phyloP scores from a whole-genome alignment of 2,329 filamentous ascomycete genomes.

The Berkeleyomyces basicola region DNA sequence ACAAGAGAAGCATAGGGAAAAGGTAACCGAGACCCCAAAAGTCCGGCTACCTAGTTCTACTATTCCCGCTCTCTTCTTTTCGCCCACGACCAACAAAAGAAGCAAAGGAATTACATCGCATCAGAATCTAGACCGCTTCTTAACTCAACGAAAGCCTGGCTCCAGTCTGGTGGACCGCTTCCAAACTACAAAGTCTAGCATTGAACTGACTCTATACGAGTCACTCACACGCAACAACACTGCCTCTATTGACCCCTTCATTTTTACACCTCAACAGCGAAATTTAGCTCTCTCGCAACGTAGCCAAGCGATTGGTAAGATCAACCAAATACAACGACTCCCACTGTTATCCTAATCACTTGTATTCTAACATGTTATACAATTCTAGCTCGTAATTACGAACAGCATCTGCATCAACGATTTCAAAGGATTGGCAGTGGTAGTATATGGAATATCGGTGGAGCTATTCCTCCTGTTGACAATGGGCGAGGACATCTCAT shows the following conservation, averaged over 20 bases:
- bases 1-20: neutral
- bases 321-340: neutral
- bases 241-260: constrained; percentile 10
- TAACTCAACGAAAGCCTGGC: constrained; percentile 5
- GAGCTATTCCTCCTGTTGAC: constrained; percentile 27
- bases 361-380: neutral
- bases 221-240: neutral
- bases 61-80: constrained; percentile 2
- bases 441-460: constrained; percentile 12
- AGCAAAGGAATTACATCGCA: neutral
- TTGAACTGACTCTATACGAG: constrained; percentile 3
- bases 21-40: neutral
- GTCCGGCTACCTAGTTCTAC: neutral
- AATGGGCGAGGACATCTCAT: constrained; percentile 47
- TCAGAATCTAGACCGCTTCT: constrained; percentile 9
- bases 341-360: neutral
- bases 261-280: constrained; percentile 7
- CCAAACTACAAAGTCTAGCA: neutral
- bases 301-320: constrained; percentile 7
- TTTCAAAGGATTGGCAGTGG: neutral
- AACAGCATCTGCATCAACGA: neutral
- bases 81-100: neutral
- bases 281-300: neutral
- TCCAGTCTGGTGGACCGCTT: constrained; percentile 7
- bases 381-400: constrained; percentile 1